Evolutionary conservation across 805 yeast genomes (phyloP), one percentile per base, ranked within the genome.

Genomic region (Lipomyces sp.): DNA sequence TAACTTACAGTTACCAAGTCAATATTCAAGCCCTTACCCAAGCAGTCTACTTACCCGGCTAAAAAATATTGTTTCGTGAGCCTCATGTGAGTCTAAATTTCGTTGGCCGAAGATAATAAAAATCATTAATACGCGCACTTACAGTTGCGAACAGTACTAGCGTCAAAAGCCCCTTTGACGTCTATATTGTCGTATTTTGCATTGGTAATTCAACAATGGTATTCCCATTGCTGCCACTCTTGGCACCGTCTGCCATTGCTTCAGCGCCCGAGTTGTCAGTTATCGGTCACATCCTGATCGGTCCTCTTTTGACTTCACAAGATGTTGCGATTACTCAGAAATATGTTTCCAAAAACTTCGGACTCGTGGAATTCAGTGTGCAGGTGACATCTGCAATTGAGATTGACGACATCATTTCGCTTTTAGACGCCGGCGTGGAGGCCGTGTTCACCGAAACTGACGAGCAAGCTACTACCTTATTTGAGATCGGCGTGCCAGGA

Each of bases 391-490:
- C 65, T 5, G 76, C 80, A 34, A 59, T 64, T 45, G 76, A 79
- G 34, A 80, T 81, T 53, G 89, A 87, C 65, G 76, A 75, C 18
- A 74, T 81, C 24, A 79, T 87, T 51, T 83, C 80, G 7, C 74
- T 89, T 50, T 80, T 90, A 64, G 89, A 90, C 73, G 80, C 80
- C 60, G 95, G 95, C 57, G 84, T 87, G 13, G 73, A 77, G 33
- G 79, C 81, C 24, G 73, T 88, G 3, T 78, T 86, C 63, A 81
- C 83, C 34, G 24, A n/a, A 32, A 59, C 76, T 3, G 72, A 68
- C 6, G 59, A 71, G 2, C 75, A 74, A 42, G 80, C 77, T 1
- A 72, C 73, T 0, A 78, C 74, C 48, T 74, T 83, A 30, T 71
- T 79, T 15, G 78, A 73, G 1, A 77, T 82, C 18, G 89, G 88